Evolutionary conservation across 2,329 filamentous ascomycete genomes (phyloP), one percentile per base, ranked within the genome.

Genomic region (Diaporthe ilicicola): DNA sequence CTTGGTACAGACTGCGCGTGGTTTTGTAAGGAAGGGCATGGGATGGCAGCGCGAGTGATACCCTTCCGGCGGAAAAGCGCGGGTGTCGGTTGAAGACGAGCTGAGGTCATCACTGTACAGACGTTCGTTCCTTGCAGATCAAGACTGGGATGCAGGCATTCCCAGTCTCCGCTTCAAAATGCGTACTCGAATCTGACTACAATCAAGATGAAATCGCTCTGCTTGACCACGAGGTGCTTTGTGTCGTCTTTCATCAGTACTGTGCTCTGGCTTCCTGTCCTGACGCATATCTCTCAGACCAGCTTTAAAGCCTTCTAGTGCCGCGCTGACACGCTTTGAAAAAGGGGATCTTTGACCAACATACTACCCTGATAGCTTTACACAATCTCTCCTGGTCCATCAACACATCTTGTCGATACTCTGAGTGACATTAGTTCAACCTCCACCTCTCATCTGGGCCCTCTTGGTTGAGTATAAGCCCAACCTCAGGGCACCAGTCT

Each of bases 401-500:
- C 3, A 8, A 48, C 32, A 22, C 5, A 34, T 15, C 19, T 48
- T 4, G 13, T 29, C 15, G 6, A 17, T 12, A 2, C 29, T 22
- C 17, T n/a, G 7, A 27, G 2, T n/a, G n/a, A n/a, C n/a, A n/a
- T 12, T 27, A 59, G 27, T 34, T 34, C 4, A 12, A 29, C 1
- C 24, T 50, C 67, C 67, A 69, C 24, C 55, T 34, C 34, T 51
- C 32, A 22, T 69, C 67, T 5, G 67, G 67, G 3, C 19, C 34
- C 55, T 69, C 67, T 10, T 51, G 32, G 10, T 62, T 61, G 37
- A 53, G 50, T n/a, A 70, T 70, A 66, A 76, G 70, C 34, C 46
- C 71, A 13, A 76, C 70, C 68, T 80, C 79, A 0, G 78, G 78
- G 69, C 78, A 81, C 73, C 76, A 80, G 46, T 72, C 51, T 4